These are phyloP conservation scores for Orbilia blumenaviensis DNA, from an alignment of 2,329 filamentous ascomycete species.

Conservation along the genomic window DNA sequence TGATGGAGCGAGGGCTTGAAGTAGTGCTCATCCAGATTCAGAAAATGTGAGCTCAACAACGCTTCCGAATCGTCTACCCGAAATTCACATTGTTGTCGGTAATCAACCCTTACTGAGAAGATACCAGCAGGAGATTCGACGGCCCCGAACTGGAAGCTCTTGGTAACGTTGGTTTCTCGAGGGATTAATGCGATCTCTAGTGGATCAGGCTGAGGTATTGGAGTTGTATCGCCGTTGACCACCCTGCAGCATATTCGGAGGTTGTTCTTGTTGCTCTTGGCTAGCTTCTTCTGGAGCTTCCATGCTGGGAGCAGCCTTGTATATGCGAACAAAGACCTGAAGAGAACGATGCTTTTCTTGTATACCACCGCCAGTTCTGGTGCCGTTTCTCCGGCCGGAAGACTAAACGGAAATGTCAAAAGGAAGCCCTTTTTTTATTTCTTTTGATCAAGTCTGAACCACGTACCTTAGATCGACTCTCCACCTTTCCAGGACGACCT, in stretches of 20 bases:
- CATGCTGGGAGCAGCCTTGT: conserved; percentile 84
- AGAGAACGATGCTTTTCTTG: conserved; percentile 95
- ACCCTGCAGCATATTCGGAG: conserved; percentile 85
- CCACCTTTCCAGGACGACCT: conserved; percentile 92
- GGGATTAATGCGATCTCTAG: conserved; percentile 76
- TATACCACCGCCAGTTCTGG: conserved; percentile 84
- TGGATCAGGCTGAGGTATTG: conserved; percentile 70
- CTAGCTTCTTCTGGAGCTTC: conserved; percentile 80
- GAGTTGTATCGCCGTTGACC: conserved; percentile 68
- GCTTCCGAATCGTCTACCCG: conserved; percentile 90
- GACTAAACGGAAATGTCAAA: conserved; percentile 20
- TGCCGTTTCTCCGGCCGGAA: conserved; percentile 32
- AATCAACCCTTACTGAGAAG: conserved; percentile 81
- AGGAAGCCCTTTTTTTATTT: no score
- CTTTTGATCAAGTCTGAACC: conserved; percentile 27
- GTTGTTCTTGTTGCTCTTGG: conserved; percentile 72
- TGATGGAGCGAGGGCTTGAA: conserved; percentile 80
- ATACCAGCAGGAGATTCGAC: conserved; percentile 87
- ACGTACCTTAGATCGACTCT: conserved; percentile 78
- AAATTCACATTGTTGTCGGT: conserved; percentile 89
- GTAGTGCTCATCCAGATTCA: conserved; percentile 87
- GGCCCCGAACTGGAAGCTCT: conserved; percentile 81
- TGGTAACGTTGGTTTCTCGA: conserved; percentile 71
- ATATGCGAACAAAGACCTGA: conserved; percentile 85
- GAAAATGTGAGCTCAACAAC: conserved; percentile 88